A percentile compares a stretch with the other conserved stretches of the same genome.
Conservation (phyloP, 202 grass and related monocot genomes). For the Cymbopogon flexuosus region DNA sequence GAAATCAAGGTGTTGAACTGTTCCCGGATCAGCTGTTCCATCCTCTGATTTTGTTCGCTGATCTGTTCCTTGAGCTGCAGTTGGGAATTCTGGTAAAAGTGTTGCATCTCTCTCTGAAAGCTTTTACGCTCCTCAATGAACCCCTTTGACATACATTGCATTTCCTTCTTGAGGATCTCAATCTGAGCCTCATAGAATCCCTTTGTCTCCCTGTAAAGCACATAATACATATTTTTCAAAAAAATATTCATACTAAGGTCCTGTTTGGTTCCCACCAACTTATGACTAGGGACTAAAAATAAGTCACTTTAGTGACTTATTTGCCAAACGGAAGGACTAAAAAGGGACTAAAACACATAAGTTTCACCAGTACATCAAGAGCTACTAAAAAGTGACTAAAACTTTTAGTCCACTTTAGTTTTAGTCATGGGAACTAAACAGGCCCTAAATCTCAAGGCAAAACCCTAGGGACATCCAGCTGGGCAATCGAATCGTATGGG, state of each 20-base stretch:
- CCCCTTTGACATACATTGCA: conserved; percentile 5
- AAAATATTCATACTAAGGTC: too few relatives aligned
- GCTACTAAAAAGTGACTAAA: too few relatives aligned
- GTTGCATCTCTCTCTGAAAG: neutral
- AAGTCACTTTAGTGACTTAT: too few relatives aligned
- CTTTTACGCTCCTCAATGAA: neutral
- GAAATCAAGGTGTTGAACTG: neutral
- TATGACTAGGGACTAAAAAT: too few relatives aligned
- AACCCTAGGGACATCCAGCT: neutral
- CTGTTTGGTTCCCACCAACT: too few relatives aligned
- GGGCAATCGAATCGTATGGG: neutral
- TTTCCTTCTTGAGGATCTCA: conserved; percentile 34
- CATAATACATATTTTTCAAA: neutral
- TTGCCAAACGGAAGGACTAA: too few relatives aligned
- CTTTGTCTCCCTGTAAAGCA: neutral
- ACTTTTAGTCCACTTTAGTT: too few relatives aligned
- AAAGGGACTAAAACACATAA: too few relatives aligned
- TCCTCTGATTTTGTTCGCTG: neutral
- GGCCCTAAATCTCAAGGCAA: neutral
- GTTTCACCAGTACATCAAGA: too few relatives aligned
- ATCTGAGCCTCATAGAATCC: conserved; percentile 9
- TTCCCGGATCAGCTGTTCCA: neutral
- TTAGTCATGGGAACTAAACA: too few relatives aligned
- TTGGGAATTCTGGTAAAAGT: conserved; percentile 13
- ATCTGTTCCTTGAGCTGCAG: neutral